Evolutionary conservation across 2,329 filamentous ascomycete species (phyloP), one percentile per base, ranked within the genome.

Genomic region (Aspergillus pseudotamarii): DNA sequence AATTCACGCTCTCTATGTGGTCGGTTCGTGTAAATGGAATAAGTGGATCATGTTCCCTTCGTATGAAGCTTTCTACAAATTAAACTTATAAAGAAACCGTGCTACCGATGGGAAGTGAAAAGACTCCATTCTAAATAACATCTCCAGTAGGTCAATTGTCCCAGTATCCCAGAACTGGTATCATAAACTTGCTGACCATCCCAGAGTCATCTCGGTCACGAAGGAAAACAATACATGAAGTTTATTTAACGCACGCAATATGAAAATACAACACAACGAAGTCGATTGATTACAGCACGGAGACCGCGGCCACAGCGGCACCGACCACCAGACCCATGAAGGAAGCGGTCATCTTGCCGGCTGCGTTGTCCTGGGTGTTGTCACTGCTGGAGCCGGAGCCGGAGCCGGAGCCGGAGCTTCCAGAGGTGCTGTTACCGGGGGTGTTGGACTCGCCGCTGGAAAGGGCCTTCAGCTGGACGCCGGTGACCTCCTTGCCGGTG

Each of bases 391-490:
- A 59, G 59, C 55, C 43, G 54, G 57, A 62, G 53, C 53, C 59
- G 26, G 61, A 57, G 58, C 54, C 62, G 21, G 64, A 69, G 63
- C 67, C 60, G 46, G 65, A 62, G 57, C 41, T 50, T 19, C 69
- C 70, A 10, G 73, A 73, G 28, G 72, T 75, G 60, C 78, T 78
- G 60, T 79, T 75, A 38, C 82, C 82, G n/a, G 88, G 88, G 21
- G 78, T 76, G 71, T 90, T 90, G 73, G 81, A 83, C 65, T 83
- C 75, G 61, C 84, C 83, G 55, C 83, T 78, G 11, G 78, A 66
- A 57, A 88, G 74, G 14, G 83, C 76, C 58, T 79, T 85, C 69
- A 93, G 86, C 41, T 83, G 83, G 68, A 92, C 85, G 69, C 87
- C 84, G 57, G 84, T 81, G 70, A 97, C 85, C 66, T 86, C 77